A percentile compares a stretch with the other conserved stretches of the same genome.
These are phyloP conservation scores for Phylloporus sp. DNA, from an alignment of 768 basidiomycete species.

Conservation along the genomic window DNA sequence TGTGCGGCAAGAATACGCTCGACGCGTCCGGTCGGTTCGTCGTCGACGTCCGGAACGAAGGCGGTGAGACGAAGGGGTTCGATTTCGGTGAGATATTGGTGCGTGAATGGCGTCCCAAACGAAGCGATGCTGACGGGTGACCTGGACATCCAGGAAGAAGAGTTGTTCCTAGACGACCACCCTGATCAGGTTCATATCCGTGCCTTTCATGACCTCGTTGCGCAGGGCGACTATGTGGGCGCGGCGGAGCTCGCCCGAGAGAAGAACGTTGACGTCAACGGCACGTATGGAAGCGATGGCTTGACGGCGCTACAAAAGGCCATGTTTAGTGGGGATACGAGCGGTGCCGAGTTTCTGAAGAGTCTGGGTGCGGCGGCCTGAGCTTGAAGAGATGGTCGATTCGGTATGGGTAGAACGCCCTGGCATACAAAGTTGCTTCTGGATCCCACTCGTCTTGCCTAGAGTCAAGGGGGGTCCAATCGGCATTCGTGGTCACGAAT, in stretches of 20 bases:
- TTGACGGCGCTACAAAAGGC: slow-evolving; percentile 26
- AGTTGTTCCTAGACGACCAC: slow-evolving; percentile 13
- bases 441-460: no score
- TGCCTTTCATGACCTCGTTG: slow-evolving; percentile 26
- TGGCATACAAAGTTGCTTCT: no score
- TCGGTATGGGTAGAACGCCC: background rate
- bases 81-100: slow-evolving; percentile 27
- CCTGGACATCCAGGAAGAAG: slow-evolving; percentile 18
- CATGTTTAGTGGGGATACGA: slow-evolving; percentile 14
- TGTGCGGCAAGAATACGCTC: slow-evolving; percentile 18
- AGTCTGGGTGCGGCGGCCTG: slow-evolving; percentile 18
- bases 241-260: slow-evolving; percentile 17
- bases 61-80: slow-evolving; percentile 23
- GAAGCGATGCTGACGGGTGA: background rate
- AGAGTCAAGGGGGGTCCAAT: no score
- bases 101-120: slow-evolving; percentile 5
- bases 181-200: slow-evolving; percentile 16
- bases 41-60: slow-evolving; percentile 26
- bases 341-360: slow-evolving; percentile 18
- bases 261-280: slow-evolving; percentile 20
- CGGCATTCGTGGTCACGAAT: no score
- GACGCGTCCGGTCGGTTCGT: slow-evolving; percentile 16
- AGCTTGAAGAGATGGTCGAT: background rate
- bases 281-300: slow-evolving; percentile 14
- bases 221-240: slow-evolving; percentile 17